These are phyloP conservation scores for Aspergillus glaucus DNA, from an alignment of 2,329 filamentous ascomycete genomes.

Conservation along the genomic window DNA sequence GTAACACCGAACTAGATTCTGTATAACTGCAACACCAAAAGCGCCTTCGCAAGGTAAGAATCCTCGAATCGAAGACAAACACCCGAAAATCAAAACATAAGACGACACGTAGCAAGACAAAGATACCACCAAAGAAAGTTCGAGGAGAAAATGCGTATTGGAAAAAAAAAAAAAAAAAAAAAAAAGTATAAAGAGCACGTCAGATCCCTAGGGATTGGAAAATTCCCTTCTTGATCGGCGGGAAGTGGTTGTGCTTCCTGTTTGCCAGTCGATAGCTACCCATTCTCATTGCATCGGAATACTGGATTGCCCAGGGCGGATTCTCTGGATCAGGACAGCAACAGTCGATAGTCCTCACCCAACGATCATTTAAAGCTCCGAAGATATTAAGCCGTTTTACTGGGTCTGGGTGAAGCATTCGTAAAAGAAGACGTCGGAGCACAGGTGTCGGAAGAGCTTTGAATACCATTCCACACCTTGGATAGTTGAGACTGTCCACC, in stretches of 20 bases:
- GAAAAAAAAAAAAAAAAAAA: not conserved
- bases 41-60: not conserved
- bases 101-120: not conserved
- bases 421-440: slow-evolving; percentile 65
- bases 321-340: slow-evolving; percentile 57
- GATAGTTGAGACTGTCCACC: slow-evolving; percentile 58
- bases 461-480: slow-evolving; percentile 61
- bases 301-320: not conserved
- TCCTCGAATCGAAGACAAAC: no score
- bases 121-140: not conserved
- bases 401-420: slow-evolving; percentile 78
- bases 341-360: slow-evolving; percentile 69
- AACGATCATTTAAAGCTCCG: slow-evolving; percentile 64
- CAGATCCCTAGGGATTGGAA: slow-evolving; percentile 23
- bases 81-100: not conserved
- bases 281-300: slow-evolving; percentile 19
- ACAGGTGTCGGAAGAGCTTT: slow-evolving; percentile 38
- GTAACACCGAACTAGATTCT: not conserved
- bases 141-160: not conserved
- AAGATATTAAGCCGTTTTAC: slow-evolving; percentile 62
- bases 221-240: slow-evolving; percentile 21
- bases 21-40: not conserved
- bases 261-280: slow-evolving; percentile 15
- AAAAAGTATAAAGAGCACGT: slow-evolving; percentile 6
- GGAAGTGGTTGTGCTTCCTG: slow-evolving; percentile 27